Base-by-base conservation (phyloP, 2,329 filamentous ascomycete genomes). In the Fusarium sp. region DNA sequence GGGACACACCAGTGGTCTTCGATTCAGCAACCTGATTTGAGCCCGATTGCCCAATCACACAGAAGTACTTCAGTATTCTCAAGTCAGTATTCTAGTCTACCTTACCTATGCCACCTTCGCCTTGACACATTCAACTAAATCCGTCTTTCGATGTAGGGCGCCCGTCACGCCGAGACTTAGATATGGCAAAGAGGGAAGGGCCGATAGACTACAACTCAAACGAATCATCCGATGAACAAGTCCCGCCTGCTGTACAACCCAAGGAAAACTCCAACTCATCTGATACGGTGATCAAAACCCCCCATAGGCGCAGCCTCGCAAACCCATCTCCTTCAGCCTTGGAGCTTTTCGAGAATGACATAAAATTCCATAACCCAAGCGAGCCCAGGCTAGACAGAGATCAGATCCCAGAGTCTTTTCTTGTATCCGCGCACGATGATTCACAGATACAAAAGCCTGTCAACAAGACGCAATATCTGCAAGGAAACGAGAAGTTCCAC, bases 1-100 rank as follows among this genome's bases (percentile, higher is more conserved):
- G 81, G 84, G 29, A 81, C 80, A 4, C 81, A 82, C 25, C 83
- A 86, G 60, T 89, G 87, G 87, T 87, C 85, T 9, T 88, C 86
- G 7, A 83, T 83, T 3, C 84, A 83, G 29, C 85, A 87, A 65
- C 86, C 87, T 16, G 79, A 80, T 12, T 73, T 89, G 49, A 87
- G 84, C 56, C 85, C 86, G 18, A 87, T 88, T 57, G 78, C 82
- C 25, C 83, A 86, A 75, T 86, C 85, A 69, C 60, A 74, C 35
- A 66, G 76, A 69, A 78, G 73, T 37, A 45, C 31, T 39, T 78
- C 77, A 27, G 66, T 69, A 5, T 59, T 73, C 5, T 65, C 70
- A 41, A 78, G 78, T 61, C 56, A 78, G 79, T 69, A 73, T 19
- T 35, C 23, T 10, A n/a, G 27, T 49, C 44, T 45, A 29, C 25